Conservation (phyloP, 2,329 filamentous ascomycete genomes). For the Sarocladium kiliense region DNA sequence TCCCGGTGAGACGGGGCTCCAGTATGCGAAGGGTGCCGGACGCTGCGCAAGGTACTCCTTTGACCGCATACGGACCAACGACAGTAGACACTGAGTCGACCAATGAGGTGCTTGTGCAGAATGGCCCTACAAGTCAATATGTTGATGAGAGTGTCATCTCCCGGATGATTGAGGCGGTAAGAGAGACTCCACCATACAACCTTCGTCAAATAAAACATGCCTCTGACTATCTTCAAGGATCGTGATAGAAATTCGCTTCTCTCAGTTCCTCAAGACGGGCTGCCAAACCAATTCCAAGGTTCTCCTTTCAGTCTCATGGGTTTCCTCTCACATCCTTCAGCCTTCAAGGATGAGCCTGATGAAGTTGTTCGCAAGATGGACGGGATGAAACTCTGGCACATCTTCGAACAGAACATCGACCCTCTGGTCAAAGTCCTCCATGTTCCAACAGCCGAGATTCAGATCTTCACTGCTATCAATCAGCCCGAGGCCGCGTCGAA, state of each 20-base stretch:
- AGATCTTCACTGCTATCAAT: slow-evolving; percentile 31
- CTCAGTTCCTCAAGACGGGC: neutral
- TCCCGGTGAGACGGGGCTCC: neutral
- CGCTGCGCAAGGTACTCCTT: neutral
- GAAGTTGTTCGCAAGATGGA: neutral
- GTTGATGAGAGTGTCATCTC: slow-evolving; percentile 1
- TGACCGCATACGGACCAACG: neutral
- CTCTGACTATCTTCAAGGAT: neutral
- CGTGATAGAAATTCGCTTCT: neutral
- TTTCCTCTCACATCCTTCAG: slow-evolving; percentile 2
- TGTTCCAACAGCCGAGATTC: slow-evolving; percentile 58
- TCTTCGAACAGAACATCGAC: slow-evolving; percentile 56
- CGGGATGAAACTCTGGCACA: slow-evolving; percentile 7
- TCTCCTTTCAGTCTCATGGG: slow-evolving; percentile 4
- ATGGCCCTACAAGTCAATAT: slow-evolving; percentile 5
- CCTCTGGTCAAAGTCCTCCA: slow-evolving; percentile 68
- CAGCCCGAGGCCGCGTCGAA: neutral
- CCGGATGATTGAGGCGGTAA: slow-evolving; percentile 6
- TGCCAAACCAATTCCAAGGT: neutral
- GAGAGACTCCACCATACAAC: too few relatives aligned
- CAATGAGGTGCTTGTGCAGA: slow-evolving; percentile 4
- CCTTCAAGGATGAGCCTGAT: slow-evolving; percentile 1
- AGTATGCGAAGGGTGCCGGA: neutral
- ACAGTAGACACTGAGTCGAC: neutral
- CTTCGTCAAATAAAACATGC: too few relatives aligned